Evolutionary conservation across 805 yeast species (phyloP), one percentile per base, ranked within the genome.

Genomic region (Pichia cephalocereana): DNA sequence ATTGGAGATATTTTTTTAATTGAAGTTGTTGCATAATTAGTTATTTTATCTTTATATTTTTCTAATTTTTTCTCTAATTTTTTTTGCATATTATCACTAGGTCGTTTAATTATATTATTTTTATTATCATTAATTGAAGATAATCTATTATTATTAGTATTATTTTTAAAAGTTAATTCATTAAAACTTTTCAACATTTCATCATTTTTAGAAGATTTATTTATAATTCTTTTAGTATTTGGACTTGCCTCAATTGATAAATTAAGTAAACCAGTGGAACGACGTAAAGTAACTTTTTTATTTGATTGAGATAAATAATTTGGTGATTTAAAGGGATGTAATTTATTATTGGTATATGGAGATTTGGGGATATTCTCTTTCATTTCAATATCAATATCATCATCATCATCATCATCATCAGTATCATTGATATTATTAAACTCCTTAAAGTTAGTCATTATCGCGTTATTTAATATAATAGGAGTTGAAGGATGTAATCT

Each of bases 191-290:
- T 57, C 44, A 69, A 52, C 49, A 65, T 57, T 49, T 63, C 59
- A 54, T 55, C 53, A 28, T 52, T 52, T 46, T 45, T 52, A 6
- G 46, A 50, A 53, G 44, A 55, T 51, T 28, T 59, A 45, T 63
- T 19, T 59, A 59, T 63, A 59, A 64, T 49, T 54, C 57, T 40
- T 56, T 57, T 44, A 36, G 50, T 48, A 10, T 47, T 55, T 8
- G 63, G 60, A 41, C 63, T 67, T 2, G 71, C 67, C 41, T 71
- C 76, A 23, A 75, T 58, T 12, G 79, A 74, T 44, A 77, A 54
- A 47, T 77, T 77, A 52, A 77, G 57, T 10, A 76, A 62, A 2
- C 80, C 80, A 2, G 70, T 75, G 66, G 80, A 75, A 62, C 82
- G 68, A 52, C 79, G 71, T 37, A 77, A 50, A 0, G 65, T 58